Percentiles rank a stretch among this genome's conserved stretches.
phyloP scores from a whole-genome alignment of 1,284 basidiomycete species.

The Fomitopsis palustris region DNA sequence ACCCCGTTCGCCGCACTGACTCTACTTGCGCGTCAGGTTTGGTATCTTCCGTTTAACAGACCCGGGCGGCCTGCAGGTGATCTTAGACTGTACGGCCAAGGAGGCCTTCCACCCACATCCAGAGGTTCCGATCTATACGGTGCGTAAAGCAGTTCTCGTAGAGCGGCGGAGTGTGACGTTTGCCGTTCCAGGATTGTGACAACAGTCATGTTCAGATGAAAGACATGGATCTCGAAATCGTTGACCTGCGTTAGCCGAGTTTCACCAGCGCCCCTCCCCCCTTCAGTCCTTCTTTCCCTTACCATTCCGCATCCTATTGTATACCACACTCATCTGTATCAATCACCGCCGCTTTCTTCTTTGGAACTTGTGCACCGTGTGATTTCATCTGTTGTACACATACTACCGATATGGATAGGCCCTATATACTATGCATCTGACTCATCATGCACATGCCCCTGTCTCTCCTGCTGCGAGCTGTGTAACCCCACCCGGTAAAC shows the following conservation, averaged over 20 bases:
- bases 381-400: background rate
- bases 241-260: slow-evolving; percentile 7
- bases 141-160: slow-evolving; percentile 25
- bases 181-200: slow-evolving; percentile 57
- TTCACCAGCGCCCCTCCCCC: background rate
- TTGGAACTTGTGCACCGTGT: background rate
- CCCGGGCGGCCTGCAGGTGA: slow-evolving; percentile 73
- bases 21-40: slow-evolving; percentile 44
- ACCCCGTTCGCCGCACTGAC: background rate
- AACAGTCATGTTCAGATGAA: slow-evolving; percentile 79
- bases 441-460: background rate
- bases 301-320: background rate
- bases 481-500: too few species aligned
- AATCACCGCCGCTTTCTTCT: background rate
- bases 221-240: slow-evolving; percentile 38
- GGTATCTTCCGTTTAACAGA: slow-evolving; percentile 87
- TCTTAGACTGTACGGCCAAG: slow-evolving; percentile 63
- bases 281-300: background rate
- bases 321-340: slow-evolving; percentile 8
- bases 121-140: slow-evolving; percentile 79
- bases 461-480: too few species aligned
- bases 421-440: background rate
- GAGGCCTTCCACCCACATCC: slow-evolving; percentile 85
- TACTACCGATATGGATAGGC: background rate
- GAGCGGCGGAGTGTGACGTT: background rate